These are phyloP conservation scores for Limnanthes douglasii DNA, from an alignment of 345 rosid genomes.

Conservation along the genomic window DNA sequence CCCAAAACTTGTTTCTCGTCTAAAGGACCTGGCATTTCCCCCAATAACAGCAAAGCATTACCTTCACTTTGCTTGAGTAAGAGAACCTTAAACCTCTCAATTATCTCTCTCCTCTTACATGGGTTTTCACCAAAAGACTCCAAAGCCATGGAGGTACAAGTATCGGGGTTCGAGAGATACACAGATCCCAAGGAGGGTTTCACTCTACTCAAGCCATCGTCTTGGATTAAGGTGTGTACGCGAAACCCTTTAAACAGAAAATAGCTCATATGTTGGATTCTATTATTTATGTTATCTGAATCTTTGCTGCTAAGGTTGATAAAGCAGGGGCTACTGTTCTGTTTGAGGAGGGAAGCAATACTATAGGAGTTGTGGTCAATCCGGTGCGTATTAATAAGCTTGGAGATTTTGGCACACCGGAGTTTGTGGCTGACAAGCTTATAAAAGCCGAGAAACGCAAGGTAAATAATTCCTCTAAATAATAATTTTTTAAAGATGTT, in stretches of 20 bases:
- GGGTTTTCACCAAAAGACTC: constrained; percentile 19
- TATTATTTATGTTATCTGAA: neutral
- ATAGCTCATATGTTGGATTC: neutral
- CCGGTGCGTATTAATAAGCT: constrained; percentile 71
- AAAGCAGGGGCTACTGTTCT: constrained; percentile 83
- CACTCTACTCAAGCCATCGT: constrained; percentile 68
- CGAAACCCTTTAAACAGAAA: neutral
- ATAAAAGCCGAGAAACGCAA: constrained; percentile 80
- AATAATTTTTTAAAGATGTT: neutral
- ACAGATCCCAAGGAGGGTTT: constrained; percentile 51
- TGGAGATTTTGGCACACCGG: constrained; percentile 63
- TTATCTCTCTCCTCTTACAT: constrained; percentile 27
- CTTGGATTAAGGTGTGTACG: constrained; percentile 48
- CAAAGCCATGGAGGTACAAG: constrained; percentile 14
- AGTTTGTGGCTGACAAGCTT: constrained; percentile 74
- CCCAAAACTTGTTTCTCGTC: too few relatives aligned
- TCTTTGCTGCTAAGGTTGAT: constrained; percentile 32
- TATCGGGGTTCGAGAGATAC: constrained; percentile 26
- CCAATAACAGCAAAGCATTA: too few relatives aligned
- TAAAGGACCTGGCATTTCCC: too few relatives aligned
- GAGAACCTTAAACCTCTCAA: constrained; percentile 39
- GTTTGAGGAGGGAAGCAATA: constrained; percentile 77
- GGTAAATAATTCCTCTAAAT: constrained; percentile 17
- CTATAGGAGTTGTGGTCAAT: constrained; percentile 71
- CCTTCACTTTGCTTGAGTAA: too few relatives aligned